Percentiles rank a stretch among this genome's conserved stretches.
Conservation (phyloP, 2,329 filamentous ascomycete species). For the Mycosphaerelloides madeirae region DNA sequence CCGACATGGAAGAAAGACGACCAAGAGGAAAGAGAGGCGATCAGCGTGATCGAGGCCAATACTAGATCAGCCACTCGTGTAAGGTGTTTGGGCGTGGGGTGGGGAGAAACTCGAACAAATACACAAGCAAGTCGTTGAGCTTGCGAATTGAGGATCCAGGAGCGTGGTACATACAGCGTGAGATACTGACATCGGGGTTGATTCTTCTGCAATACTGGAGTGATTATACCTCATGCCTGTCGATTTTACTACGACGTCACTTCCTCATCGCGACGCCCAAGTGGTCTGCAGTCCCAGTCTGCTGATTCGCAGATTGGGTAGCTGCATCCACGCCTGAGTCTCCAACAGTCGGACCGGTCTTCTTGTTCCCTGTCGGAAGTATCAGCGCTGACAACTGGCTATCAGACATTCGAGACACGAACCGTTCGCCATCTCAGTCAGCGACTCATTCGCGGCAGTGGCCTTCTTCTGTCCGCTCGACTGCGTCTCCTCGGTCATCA, state of each 20-base stretch:
- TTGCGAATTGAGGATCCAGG: too few species aligned
- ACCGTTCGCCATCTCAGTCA: conserved; percentile 24
- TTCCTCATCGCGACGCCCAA: conserved; percentile 27
- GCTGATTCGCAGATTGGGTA: conserved; percentile 27
- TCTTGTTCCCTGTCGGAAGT: conserved; percentile 13
- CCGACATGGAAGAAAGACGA: too few species aligned
- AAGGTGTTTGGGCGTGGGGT: too few species aligned
- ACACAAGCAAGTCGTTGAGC: too few species aligned
- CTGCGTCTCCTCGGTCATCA: conserved; percentile 24
- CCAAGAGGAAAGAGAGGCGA: too few species aligned
- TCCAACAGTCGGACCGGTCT: conserved; percentile 23
- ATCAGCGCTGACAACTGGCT: not conserved
- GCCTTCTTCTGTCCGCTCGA: conserved; percentile 26
- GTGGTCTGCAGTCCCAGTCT: conserved; percentile 29
- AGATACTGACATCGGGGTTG: too few species aligned
- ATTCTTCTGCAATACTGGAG: conserved; percentile 1
- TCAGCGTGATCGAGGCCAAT: too few species aligned
- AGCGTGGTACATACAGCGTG: too few species aligned
- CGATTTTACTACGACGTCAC: conserved; percentile 3
- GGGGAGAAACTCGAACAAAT: too few species aligned
- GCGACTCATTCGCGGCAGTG: conserved; percentile 22
- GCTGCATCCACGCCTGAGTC: conserved; percentile 23
- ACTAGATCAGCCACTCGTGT: too few species aligned
- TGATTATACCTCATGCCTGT: not conserved
- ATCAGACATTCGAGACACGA: not conserved